Percentiles rank a stretch among this genome's conserved stretches.
These are phyloP conservation scores for Rhizopogon roseolus DNA, from an alignment of 768 basidiomycete genomes.

Conservation along the genomic window DNA sequence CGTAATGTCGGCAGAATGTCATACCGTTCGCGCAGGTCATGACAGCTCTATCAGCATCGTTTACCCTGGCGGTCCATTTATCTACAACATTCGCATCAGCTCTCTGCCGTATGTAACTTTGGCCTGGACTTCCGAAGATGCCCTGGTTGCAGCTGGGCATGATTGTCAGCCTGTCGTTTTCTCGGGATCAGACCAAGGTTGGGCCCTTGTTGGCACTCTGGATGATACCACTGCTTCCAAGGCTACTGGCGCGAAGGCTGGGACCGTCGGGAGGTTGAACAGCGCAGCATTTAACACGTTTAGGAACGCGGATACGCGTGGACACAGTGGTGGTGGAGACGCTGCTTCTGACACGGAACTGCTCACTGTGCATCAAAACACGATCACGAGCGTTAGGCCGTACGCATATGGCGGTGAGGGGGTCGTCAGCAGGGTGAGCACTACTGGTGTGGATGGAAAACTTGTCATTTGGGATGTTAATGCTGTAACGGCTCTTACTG, in stretches of 20 bases:
- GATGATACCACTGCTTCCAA: slow-evolving; percentile 62
- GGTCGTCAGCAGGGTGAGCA: slow-evolving; percentile 72
- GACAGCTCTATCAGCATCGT: slow-evolving; percentile 93
- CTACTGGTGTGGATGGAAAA: slow-evolving; percentile 90
- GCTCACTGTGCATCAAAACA: slow-evolving; percentile 94
- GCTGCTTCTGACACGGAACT: slow-evolving; percentile 62
- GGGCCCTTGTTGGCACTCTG: slow-evolving; percentile 76
- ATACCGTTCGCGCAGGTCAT: slow-evolving; percentile 56
- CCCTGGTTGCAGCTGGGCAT: slow-evolving; percentile 90
- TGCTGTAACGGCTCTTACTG: slow-evolving; percentile 46
- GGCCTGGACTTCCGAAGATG: slow-evolving; percentile 78
- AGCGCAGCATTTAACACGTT: slow-evolving; percentile 93
- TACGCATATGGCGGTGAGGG: slow-evolving; percentile 55
- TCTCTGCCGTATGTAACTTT: slow-evolving; percentile 83
- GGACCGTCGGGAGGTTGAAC: slow-evolving; percentile 72
- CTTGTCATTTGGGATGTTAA: slow-evolving; percentile 88
- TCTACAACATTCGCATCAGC: slow-evolving; percentile 71
- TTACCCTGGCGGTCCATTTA: slow-evolving; percentile 74
- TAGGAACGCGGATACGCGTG: slow-evolving; percentile 84
- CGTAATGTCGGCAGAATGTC: not conserved
- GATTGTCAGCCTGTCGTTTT: slow-evolving; percentile 95
- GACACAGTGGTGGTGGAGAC: slow-evolving; percentile 29
- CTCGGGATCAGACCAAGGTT: slow-evolving; percentile 68
- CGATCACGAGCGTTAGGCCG: slow-evolving; percentile 85
- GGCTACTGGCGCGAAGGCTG: slow-evolving; percentile 38